Conservation (phyloP, 2,329 filamentous ascomycete species). For the Gyromitra esculenta region DNA sequence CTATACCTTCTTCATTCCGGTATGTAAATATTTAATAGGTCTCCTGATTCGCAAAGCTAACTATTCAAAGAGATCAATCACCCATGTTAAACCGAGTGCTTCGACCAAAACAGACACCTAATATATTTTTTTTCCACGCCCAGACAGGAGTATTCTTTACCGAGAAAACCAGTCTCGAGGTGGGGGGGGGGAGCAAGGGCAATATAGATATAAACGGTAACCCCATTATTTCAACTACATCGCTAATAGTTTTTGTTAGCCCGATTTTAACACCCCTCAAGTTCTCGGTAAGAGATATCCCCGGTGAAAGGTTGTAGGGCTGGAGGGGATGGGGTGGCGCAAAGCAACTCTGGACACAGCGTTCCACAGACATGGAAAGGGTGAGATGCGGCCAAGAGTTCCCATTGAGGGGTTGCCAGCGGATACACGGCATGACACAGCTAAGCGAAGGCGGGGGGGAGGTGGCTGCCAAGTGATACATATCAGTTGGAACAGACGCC, state of each 20-base stretch:
- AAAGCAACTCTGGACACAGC: not conserved
- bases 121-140: not conserved
- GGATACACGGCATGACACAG: not conserved
- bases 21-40: not conserved
- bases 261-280: not conserved
- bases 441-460: not conserved
- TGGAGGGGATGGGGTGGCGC: not conserved
- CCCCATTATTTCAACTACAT: not conserved
- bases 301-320: not conserved
- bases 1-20: not conserved
- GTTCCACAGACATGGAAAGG: not conserved
- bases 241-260: not conserved
- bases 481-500: not conserved
- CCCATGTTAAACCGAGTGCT: not conserved
- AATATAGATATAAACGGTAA: not conserved
- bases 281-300: not conserved
- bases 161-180: not conserved
- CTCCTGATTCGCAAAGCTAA: not conserved
- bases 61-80: not conserved
- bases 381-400: not conserved
- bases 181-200: too few species aligned
- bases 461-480: constrained; percentile 2
- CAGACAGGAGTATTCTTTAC: not conserved
- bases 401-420: not conserved
- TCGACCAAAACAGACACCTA: not conserved